Evolutionary conservation across 495 filamentous ascomycete species (phyloP), one percentile per base, ranked within the genome.

Genomic region (Usnea hakonensis): DNA sequence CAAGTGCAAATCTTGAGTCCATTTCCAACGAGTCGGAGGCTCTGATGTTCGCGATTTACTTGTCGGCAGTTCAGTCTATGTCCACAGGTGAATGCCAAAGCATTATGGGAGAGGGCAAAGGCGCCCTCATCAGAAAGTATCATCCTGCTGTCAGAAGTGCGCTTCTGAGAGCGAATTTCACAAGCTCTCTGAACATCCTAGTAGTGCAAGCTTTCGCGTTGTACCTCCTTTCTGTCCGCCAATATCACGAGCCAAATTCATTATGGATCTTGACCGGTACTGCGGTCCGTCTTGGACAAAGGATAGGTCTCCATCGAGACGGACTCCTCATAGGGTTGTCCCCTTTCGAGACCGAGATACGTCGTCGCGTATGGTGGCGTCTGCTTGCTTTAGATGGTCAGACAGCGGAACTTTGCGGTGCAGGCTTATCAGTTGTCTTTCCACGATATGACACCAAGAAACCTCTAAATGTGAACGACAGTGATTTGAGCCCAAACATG

Each of bases 381-480:
- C 64, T 78, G 11, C 58, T 71, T 6, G 64, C 75, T 23, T 36
- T 76, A 13, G 75, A 77, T 46, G 64, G 63, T 32, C 73, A 71
- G 26, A 69, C 71, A 30, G 74, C 71, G 1, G 74, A 76, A 30
- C 67, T 68, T 36, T 72, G 73, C 40, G 74, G 73, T 32, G 68
- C 66, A 53, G 64, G 63, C 37, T 58, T 61, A 37, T 69, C 67
- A 28, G 44, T 38, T 37, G 11, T 66, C 70, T 36, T 65, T 65
- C 44, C 59, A 70, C 26, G 63, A 58, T 64, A 61, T 35, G 74
- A 78, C 54, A 70, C 74, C 16, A 64, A 67, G 38, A 67, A 67
- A n/a, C 81, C 83, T 26, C 69, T 73, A 38, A 85, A 86, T 59
- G 64, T 82, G 16, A 81, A 84, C 60, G 84, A 87, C 69, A 78